A percentile compares a stretch with the other conserved stretches of the same genome.
These are phyloP conservation scores for Ogataea nonfermentans DNA, from an alignment of 805 yeast species.

Conservation along the genomic window DNA sequence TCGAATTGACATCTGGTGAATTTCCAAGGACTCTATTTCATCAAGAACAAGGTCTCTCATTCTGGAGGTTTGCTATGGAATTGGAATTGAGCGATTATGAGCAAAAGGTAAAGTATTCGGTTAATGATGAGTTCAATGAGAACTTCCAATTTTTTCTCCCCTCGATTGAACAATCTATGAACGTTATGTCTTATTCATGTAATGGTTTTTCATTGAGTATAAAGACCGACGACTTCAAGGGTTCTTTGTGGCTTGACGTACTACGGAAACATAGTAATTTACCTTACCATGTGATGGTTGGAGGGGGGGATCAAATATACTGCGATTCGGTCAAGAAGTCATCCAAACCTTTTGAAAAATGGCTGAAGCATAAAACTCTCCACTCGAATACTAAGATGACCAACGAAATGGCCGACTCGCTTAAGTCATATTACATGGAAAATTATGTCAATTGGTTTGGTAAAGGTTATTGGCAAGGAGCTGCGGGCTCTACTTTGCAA, in stretches of 20 bases:
- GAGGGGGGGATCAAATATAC: constrained; percentile 97
- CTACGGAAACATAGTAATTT: constrained; percentile 57
- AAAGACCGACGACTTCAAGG: constrained; percentile 63
- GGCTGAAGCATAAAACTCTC: constrained; percentile 59
- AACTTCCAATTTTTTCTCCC: constrained; percentile 72
- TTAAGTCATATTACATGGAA: constrained; percentile 64
- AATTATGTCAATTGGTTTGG: constrained; percentile 91
- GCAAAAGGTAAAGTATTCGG: constrained; percentile 60
- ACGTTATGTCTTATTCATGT: constrained; percentile 80
- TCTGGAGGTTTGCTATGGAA: constrained; percentile 64
- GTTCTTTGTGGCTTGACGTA: constrained; percentile 86
- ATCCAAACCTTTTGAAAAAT: constrained; percentile 52
- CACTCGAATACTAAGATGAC: constrained; percentile 41
- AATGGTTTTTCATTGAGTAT: constrained; percentile 83
- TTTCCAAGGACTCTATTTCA: constrained; percentile 48
- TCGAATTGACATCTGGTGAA: constrained; percentile 35
- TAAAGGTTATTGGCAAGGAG: constrained; percentile 78
- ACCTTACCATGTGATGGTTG: constrained; percentile 89
- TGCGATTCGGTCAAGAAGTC: constrained; percentile 73
- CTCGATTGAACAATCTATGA: constrained; percentile 62
- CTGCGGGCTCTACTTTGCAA: constrained; percentile 63
- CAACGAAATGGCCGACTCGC: constrained; percentile 48
- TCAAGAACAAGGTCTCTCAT: constrained; percentile 45
- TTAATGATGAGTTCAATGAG: constrained; percentile 43
- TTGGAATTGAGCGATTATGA: constrained; percentile 49